Evolutionary conservation across 768 basidiomycete genomes (phyloP).

Genomic region (Boletus rubropictus): DNA sequence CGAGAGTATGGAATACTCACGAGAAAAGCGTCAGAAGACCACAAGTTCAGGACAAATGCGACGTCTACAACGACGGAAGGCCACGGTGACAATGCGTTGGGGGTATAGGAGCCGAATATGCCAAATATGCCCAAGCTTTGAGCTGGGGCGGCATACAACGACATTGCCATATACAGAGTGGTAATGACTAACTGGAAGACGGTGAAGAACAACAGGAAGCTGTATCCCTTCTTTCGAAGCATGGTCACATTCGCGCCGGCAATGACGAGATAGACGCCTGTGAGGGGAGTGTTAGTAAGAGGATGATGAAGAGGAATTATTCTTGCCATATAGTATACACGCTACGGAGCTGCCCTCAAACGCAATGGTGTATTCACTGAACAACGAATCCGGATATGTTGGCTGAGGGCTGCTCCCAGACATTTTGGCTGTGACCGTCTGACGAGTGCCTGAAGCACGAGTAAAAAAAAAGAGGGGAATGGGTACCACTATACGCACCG

Average conservation of each 20-base stretch:
- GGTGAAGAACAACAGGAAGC: conserved; percentile 10
- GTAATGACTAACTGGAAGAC: conserved; percentile 15
- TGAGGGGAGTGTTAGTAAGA: not conserved
- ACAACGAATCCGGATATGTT: conserved; percentile 7
- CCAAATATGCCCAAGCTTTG: conserved; percentile 10
- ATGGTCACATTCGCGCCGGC: conserved; percentile 8
- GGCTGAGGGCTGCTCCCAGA: conserved; percentile 9
- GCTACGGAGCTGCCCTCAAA: conserved; percentile 19
- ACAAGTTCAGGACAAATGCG: conserved; percentile 19
- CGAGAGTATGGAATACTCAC: conserved; percentile 4
- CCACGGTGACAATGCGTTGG: conserved; percentile 16
- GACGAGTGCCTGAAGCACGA: not conserved
- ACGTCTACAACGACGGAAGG: conserved; percentile 6
- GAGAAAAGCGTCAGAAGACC: conserved; percentile 21
- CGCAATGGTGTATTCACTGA: conserved; percentile 17
- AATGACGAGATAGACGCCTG: conserved; percentile 16
- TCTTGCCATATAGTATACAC: conserved; percentile 16
- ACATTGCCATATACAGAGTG: conserved; percentile 15
- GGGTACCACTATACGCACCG: no score
- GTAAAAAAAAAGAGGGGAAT: no score
- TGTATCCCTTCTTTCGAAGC: conserved; percentile 15
- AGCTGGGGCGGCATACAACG: conserved; percentile 13
- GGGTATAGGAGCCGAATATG: conserved; percentile 3
- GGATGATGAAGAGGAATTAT: no score
- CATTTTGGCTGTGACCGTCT: conserved; percentile 5